A percentile compares a stretch with the other conserved stretches of the same genome.
These are phyloP conservation scores for Apophysomyces elegans DNA, from an alignment of 371 early-diverging fungal genomes.

Conservation along the genomic window DNA sequence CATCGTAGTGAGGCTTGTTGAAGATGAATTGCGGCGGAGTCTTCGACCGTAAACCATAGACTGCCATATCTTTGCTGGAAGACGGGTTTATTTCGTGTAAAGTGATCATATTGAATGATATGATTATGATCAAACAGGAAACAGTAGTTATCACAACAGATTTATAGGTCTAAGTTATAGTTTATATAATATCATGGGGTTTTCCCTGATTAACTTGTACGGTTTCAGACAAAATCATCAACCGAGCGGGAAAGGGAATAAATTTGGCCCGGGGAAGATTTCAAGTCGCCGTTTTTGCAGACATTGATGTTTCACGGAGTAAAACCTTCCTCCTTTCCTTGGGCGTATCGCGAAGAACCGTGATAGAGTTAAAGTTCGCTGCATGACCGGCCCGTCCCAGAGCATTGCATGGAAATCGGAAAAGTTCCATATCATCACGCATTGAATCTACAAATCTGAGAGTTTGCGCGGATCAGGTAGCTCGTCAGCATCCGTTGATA, in stretches of 20 bases:
- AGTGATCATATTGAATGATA: not conserved
- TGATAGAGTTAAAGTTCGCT: not conserved
- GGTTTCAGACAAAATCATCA: not conserved
- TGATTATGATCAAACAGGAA: not conserved
- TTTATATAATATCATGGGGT: not conserved
- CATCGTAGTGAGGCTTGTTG: slow-evolving; percentile 31
- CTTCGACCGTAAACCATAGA: not conserved
- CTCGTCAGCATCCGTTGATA: not conserved
- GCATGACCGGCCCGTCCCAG: not conserved
- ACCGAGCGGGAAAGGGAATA: not conserved
- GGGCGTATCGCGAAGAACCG: not conserved
- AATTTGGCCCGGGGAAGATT: not conserved
- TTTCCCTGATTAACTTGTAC: not conserved
- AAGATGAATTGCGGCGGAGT: slow-evolving; percentile 38
- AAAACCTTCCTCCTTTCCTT: slow-evolving; percentile 4
- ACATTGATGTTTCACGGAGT: not conserved
- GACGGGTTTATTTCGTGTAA: not conserved
- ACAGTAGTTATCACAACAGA: not conserved
- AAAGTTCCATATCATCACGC: not conserved
- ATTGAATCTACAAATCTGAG: not conserved
- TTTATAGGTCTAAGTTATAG: not conserved
- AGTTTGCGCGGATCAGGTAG: not conserved
- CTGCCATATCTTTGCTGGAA: not conserved
- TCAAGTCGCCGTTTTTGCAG: not conserved
- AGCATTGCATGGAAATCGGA: too few species aligned